Base-by-base conservation (phyloP, 345 rosid species). In the Eucalyptus erythrocorys region DNA sequence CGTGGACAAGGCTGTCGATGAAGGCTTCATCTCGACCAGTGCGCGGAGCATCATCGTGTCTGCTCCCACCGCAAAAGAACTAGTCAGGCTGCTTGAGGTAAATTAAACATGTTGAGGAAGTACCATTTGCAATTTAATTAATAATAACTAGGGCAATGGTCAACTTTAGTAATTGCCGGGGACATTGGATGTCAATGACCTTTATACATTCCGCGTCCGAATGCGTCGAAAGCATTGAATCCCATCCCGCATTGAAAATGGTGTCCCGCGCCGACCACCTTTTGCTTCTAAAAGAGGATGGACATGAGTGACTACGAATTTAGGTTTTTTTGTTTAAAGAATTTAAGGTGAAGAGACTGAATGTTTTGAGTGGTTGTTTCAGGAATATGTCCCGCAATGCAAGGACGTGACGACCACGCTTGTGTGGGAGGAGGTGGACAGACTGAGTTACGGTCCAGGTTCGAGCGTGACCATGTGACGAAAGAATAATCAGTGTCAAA, bases 21-120 rank as follows among this genome's bases (percentile, higher is more conserved):
- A 97, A 95, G 99, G 99, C 50, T 97, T 97, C 85, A 93, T 97
- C 82, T 96, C 99, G 1, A 96, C 97, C 0, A 91, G 88, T 24
- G 96, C 99, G 43, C 99, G 99, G 76, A 93, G 97, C 79, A 96
- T 97, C 87, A 95, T 97, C 86, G 91, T 97, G 84, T 97, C 99
- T 26, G 98, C 99, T 22, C 98, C 97, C 15, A 96, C 95, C 17
- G 98, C 99, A 40, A 93, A 94, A 89, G 94, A 96, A 68, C 87
- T 97, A 91, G 94, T 97, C 91, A 94, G 95, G 91, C 96, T 93
- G 91, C 96, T 97, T 48, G 99, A 97, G 98, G 99, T 96, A 93
- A 93, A 80, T 22, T 24, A 45, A 86, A 40, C 88, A 68, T 68
- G 24, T 68, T 34, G 37, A 3, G 80, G 42, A 26, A 68, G 10